These are phyloP conservation scores for Hypoxylon sp. DNA, from an alignment of 2,329 filamentous ascomycete genomes.

Conservation along the genomic window DNA sequence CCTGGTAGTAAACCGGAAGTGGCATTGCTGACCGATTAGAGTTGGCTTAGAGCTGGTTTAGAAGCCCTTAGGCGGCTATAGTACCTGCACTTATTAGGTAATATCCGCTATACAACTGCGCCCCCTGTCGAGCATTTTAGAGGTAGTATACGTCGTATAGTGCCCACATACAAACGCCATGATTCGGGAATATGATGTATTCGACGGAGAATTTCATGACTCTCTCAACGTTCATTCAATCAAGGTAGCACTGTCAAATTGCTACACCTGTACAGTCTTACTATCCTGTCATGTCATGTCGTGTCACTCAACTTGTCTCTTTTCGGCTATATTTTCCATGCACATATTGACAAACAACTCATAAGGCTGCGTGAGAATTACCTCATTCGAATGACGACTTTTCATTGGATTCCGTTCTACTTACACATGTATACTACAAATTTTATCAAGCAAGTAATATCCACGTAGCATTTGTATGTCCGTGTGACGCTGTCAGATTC, in stretches of 20 bases:
- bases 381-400: slow-evolving; percentile 4
- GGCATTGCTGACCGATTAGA: slow-evolving; percentile 7
- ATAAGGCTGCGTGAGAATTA: slow-evolving; percentile 29
- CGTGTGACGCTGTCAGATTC: slow-evolving; percentile 18
- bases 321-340: background rate
- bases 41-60: background rate
- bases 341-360: slow-evolving; percentile 2
- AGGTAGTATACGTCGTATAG: background rate
- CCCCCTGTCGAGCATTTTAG: background rate
- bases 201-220: background rate
- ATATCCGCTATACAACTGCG: slow-evolving; percentile 4
- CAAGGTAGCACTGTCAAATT: background rate
- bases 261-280: background rate
- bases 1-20: slow-evolving; percentile 6
- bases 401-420: slow-evolving; percentile 10
- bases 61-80: slow-evolving; percentile 20
- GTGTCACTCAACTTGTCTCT: background rate
- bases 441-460: slow-evolving; percentile 25
- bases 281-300: background rate
- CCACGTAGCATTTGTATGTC: slow-evolving; percentile 18
- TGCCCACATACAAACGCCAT: background rate
- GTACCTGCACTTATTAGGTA: slow-evolving; percentile 19
- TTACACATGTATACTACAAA: slow-evolving; percentile 2
- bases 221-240: background rate
- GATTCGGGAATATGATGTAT: background rate